phyloP scores from a whole-genome alignment of 768 basidiomycete genomes.

The Crepidotus variabilis region DNA sequence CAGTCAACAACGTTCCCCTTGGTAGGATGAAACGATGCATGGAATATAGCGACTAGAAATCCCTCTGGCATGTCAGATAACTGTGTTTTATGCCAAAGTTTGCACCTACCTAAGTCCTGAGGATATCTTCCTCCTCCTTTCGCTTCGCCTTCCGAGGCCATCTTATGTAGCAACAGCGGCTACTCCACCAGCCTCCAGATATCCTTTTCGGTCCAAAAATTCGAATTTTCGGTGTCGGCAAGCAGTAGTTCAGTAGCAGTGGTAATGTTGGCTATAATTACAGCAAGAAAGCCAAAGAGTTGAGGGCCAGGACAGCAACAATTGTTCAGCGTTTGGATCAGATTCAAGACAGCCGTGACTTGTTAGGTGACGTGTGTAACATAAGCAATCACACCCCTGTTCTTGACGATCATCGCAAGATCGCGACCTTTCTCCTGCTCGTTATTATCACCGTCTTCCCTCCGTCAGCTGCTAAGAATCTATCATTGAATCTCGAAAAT shows the following conservation, averaged over 20 bases:
- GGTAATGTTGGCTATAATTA: neutral
- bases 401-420: neutral
- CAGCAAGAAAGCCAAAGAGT: neutral
- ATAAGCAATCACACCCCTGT: neutral
- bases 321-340: neutral
- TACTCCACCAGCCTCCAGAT: neutral
- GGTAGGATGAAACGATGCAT: conserved; percentile 82
- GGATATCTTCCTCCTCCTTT: conserved; percentile 27
- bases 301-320: neutral
- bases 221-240: neutral
- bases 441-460: too few relatives aligned
- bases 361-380: neutral
- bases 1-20: conserved; percentile 79
- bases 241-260: neutral
- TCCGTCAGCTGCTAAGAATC: too few relatives aligned
- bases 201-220: neutral
- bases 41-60: conserved; percentile 71
- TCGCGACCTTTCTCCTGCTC: too few relatives aligned
- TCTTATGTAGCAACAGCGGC: neutral
- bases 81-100: neutral
- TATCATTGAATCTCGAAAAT: neutral
- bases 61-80: neutral
- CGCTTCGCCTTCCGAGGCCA: conserved; percentile 2
- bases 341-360: neutral
- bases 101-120: conserved; percentile 49